phyloP scores from a whole-genome alignment of 176 grass and related monocot species.

The Avena eriantha region DNA sequence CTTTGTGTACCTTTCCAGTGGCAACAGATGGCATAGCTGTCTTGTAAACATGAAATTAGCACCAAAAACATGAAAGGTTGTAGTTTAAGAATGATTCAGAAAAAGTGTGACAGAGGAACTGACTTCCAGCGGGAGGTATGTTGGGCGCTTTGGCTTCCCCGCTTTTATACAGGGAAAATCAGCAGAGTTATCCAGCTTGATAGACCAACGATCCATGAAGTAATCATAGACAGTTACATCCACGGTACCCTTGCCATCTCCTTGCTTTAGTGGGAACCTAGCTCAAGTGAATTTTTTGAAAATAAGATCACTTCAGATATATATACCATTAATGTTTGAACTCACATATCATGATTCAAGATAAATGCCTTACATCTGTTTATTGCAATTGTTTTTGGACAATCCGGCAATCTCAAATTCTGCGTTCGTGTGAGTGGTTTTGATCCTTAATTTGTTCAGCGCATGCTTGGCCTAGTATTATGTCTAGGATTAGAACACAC shows the following conservation, averaged over 20 bases:
- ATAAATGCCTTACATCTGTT: conserved; percentile 18
- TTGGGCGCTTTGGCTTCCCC: conserved; percentile 28
- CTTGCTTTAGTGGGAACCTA: conserved; percentile 8
- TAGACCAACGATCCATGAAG: conserved; percentile 27
- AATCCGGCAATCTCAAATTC: conserved; percentile 29
- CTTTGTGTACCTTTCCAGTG: conserved; percentile 74
- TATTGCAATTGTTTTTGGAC: conserved; percentile 18
- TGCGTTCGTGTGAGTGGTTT: conserved; percentile 12
- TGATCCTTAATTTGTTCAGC: conserved; percentile 27
- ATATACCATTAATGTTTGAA: not conserved
- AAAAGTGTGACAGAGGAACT: not conserved
- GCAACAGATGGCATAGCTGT: conserved; percentile 57
- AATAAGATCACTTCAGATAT: not conserved
- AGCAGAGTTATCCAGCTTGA: conserved; percentile 2
- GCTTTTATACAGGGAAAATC: conserved; percentile 10
- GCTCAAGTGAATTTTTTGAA: not conserved
- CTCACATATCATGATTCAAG: not conserved
- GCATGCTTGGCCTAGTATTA: conserved; percentile 4
- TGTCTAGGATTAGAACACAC: not conserved
- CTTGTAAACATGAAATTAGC: conserved; percentile 10
- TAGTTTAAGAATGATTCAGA: not conserved
- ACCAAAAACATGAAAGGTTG: not conserved
- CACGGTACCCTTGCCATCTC: conserved; percentile 1
- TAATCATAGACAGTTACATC: conserved; percentile 43
- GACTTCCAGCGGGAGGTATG: conserved; percentile 34